phyloP scores from a whole-genome alignment of 23 red algal species.

The Chondrus crispus region DNA sequence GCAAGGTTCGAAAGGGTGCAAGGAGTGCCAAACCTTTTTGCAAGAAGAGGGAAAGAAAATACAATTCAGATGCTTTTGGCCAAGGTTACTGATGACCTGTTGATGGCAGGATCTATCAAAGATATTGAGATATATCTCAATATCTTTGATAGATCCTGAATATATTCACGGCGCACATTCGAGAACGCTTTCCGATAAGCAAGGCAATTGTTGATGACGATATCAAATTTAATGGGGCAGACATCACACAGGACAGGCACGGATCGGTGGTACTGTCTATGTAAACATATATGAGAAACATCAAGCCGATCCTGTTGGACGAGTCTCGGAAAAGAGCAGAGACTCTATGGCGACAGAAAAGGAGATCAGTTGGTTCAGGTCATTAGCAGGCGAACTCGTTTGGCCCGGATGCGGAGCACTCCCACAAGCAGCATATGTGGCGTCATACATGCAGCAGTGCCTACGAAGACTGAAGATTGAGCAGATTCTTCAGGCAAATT shows the following conservation, averaged over 20 bases:
- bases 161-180: neutral
- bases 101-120: neutral
- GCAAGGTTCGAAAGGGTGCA: neutral
- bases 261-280: neutral
- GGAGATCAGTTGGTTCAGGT: neutral
- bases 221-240: neutral
- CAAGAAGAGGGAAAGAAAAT: neutral
- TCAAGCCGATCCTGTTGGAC: neutral
- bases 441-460: neutral
- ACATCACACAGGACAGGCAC: neutral
- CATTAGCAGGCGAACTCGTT: neutral
- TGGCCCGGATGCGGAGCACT: slow-evolving; percentile 15
- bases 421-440: neutral
- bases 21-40: neutral
- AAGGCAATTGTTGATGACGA: slow-evolving; percentile 20
- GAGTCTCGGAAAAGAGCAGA: neutral
- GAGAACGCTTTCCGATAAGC: neutral
- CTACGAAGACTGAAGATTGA: neutral
- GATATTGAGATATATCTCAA: too few relatives aligned
- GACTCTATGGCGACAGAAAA: neutral
- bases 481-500: neutral
- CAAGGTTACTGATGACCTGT: neutral
- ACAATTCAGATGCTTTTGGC: neutral
- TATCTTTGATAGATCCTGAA: neutral
- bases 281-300: neutral